Conservation (phyloP, 2,329 filamentous ascomycete species). For the Colletotrichum falcatum region DNA sequence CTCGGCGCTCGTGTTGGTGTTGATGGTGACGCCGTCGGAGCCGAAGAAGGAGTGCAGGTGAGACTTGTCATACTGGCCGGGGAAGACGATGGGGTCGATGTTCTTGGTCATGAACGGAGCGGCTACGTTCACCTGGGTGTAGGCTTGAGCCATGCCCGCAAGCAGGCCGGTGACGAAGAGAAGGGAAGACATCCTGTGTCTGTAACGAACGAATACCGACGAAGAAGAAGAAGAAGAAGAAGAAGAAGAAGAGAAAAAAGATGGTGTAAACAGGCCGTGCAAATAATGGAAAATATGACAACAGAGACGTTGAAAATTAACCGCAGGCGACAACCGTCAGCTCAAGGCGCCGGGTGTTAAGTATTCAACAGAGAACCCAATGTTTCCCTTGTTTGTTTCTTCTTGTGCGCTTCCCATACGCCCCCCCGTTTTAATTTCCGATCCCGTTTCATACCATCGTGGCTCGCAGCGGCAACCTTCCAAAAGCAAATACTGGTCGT, state of each 20-base stretch:
- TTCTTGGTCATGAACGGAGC: constrained; percentile 50
- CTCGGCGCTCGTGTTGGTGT: constrained; percentile 49
- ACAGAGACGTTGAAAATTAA: background rate
- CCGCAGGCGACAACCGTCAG: no score
- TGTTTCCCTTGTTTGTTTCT: background rate
- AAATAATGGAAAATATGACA: constrained; percentile 5
- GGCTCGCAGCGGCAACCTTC: background rate
- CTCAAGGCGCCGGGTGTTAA: background rate
- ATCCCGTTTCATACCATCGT: constrained; percentile 4
- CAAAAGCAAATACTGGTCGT: background rate
- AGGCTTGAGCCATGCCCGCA: constrained; percentile 43
- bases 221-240: background rate
- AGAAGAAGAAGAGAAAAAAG: background rate
- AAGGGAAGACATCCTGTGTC: constrained; percentile 41
- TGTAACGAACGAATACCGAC: constrained; percentile 12
- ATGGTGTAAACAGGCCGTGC: background rate
- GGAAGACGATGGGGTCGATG: constrained; percentile 50
- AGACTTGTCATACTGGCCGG: constrained; percentile 48
- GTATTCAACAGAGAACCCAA: background rate
- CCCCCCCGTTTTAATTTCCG: constrained; percentile 10
- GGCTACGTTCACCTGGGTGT: constrained; percentile 44
- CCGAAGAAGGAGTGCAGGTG: constrained; percentile 54
- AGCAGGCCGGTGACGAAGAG: constrained; percentile 36
- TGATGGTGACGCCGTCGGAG: constrained; percentile 49
- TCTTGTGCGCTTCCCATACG: background rate